Percentiles rank a stretch among this genome's conserved stretches.
Conservation (phyloP, 2,329 filamentous ascomycete species). For the Fusarium newnesense region DNA sequence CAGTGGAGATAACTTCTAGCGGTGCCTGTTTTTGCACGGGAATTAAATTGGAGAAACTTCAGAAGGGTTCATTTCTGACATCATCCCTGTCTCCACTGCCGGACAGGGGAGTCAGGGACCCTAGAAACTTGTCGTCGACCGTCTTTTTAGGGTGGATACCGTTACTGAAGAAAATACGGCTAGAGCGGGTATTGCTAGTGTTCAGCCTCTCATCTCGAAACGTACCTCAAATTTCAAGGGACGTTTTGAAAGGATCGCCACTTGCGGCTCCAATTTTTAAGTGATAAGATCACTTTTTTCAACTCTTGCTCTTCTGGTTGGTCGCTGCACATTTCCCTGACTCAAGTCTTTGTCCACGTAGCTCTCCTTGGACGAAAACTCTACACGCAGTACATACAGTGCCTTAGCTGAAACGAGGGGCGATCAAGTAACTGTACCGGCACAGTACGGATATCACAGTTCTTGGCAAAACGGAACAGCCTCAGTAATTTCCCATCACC, state of each 20-base stretch:
- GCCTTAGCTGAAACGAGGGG: constrained; percentile 1
- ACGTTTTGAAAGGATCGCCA: constrained; percentile 27
- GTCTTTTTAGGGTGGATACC: constrained; percentile 29
- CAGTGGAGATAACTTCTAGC: not conserved
- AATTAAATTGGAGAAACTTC: constrained; percentile 18
- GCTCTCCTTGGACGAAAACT: constrained; percentile 5
- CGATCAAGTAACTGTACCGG: not conserved
- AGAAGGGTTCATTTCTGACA: constrained; percentile 31
- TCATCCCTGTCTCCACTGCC: constrained; percentile 35
- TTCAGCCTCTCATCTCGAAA: constrained; percentile 1
- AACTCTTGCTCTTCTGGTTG: constrained; percentile 18
- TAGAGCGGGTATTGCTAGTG: constrained; percentile 23
- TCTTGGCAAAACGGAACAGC: constrained; percentile 2
- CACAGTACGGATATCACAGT: not conserved
- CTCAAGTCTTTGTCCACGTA: constrained; percentile 33
- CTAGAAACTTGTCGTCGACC: constrained; percentile 9
- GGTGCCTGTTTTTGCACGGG: constrained; percentile 30
- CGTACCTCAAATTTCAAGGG: not conserved
- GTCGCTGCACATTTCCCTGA: constrained; percentile 19
- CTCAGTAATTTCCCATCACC: not conserved
- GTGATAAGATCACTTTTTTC: constrained; percentile 32
- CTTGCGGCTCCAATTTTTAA: constrained; percentile 21
- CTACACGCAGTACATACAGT: not conserved
- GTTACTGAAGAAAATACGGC: constrained; percentile 33
- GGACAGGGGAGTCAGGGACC: not conserved